Evolutionary conservation across 2,329 filamentous ascomycete genomes (phyloP).

Genomic region (Penicillium sp.): DNA sequence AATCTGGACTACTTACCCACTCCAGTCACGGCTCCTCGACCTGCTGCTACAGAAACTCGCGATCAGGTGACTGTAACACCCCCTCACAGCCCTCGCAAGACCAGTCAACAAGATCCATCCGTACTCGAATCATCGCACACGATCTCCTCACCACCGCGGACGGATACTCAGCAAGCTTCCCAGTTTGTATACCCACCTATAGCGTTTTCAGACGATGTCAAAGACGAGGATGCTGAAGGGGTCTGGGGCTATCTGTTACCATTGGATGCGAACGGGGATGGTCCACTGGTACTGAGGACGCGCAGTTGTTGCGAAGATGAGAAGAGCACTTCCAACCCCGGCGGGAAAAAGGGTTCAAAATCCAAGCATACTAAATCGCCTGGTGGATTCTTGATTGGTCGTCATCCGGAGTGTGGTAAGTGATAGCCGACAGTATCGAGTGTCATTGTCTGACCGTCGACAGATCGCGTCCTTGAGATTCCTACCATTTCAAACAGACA

Average conservation of each 20-base stretch:
- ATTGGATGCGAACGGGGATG: constrained; percentile 65
- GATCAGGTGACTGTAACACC: constrained; percentile 72
- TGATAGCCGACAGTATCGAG: constrained; percentile 18
- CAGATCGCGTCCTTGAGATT: constrained; percentile 69
- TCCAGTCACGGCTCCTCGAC: constrained; percentile 68
- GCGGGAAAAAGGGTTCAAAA: constrained; percentile 41
- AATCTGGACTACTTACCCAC: constrained; percentile 72
- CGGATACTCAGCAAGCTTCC: constrained; percentile 74
- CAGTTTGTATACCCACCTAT: constrained; percentile 73
- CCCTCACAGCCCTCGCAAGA: constrained; percentile 57
- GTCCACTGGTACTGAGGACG: constrained; percentile 70
- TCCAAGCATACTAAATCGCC: constrained; percentile 60
- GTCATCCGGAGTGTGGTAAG: constrained; percentile 90
- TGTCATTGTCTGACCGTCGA: constrained; percentile 17
- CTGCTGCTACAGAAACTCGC: constrained; percentile 56
- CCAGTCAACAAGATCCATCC: constrained; percentile 42
- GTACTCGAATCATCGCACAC: constrained; percentile 40
- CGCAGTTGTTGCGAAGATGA: constrained; percentile 63
- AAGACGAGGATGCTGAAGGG: constrained; percentile 77
- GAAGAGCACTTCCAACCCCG: constrained; percentile 30
- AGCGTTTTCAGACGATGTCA: constrained; percentile 72
- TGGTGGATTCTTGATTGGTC: constrained; percentile 83
- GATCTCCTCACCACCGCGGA: constrained; percentile 59
- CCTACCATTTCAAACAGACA: constrained; percentile 79
- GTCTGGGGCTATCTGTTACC: constrained; percentile 96